A percentile compares a stretch with the other conserved stretches of the same genome.
phyloP scores from a whole-genome alignment of 371 early-diverging fungal species.

The Apophysomyces ossiformis region DNA sequence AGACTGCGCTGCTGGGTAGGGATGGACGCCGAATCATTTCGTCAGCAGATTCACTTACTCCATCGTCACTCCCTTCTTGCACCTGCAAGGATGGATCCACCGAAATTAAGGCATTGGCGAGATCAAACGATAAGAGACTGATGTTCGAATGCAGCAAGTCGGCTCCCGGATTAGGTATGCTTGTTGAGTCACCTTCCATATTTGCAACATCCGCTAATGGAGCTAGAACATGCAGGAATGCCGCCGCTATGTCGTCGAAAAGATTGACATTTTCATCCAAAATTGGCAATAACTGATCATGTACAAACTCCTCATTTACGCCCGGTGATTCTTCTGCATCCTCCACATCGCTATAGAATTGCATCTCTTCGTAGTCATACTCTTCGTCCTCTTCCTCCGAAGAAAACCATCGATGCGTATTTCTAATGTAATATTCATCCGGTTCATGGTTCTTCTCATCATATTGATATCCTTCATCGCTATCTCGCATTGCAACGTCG shows the following conservation, averaged over 20 bases:
- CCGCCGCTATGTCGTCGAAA: constrained; percentile 39
- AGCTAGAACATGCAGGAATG: constrained; percentile 41
- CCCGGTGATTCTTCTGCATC: constrained; percentile 25
- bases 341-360: constrained; percentile 33
- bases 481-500: constrained; percentile 20
- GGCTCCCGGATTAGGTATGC: neutral
- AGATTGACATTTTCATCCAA: constrained; percentile 29
- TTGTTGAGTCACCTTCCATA: constrained; percentile 1
- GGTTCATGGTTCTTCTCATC: constrained; percentile 23
- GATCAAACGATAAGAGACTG: constrained; percentile 8
- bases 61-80: neutral
- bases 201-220: constrained; percentile 21
- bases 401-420: constrained; percentile 35
- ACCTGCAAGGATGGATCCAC: neutral
- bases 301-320: neutral
- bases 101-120: neutral
- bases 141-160: constrained; percentile 2
- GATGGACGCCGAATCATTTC: constrained; percentile 35
- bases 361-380: constrained; percentile 41
- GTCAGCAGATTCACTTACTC: neutral
- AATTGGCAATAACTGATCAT: constrained; percentile 25
- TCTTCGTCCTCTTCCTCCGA: constrained; percentile 47
- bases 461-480: constrained; percentile 23
- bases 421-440: constrained; percentile 13
- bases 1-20: constrained; percentile 43